A percentile compares a stretch with the other conserved stretches of the same genome.
These are phyloP conservation scores for Suhomyces terraborum DNA, from an alignment of 1,139 yeast genomes.

Conservation along the genomic window DNA sequence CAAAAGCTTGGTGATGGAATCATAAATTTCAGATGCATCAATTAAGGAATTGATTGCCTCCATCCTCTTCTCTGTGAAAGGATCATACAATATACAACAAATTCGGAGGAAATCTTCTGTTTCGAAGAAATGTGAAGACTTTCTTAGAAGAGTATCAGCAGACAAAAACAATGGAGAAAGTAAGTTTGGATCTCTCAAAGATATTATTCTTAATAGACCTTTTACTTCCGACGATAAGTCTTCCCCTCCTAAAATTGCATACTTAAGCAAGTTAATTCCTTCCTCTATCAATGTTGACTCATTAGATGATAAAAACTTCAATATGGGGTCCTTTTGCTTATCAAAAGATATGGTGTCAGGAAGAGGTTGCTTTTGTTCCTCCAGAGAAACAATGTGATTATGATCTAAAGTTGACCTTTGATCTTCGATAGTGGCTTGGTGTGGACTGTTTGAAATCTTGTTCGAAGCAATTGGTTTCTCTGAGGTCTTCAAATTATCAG, in stretches of 20 bases:
- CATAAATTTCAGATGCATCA: constrained; percentile 32
- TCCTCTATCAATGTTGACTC: constrained; percentile 32
- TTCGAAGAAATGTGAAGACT: constrained; percentile 28
- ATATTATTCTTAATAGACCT: constrained; percentile 27
- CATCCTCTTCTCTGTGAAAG: constrained; percentile 27
- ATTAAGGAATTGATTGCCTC: constrained; percentile 28
- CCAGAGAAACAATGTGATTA: not conserved
- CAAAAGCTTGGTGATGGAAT: constrained; percentile 30
- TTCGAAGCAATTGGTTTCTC: not conserved
- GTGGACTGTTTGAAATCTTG: not conserved
- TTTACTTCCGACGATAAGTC: constrained; percentile 31
- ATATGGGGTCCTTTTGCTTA: constrained; percentile 37
- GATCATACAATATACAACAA: constrained; percentile 31
- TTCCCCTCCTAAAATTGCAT: constrained; percentile 44
- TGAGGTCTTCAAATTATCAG: not conserved
- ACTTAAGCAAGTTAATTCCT: constrained; percentile 41
- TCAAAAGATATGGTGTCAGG: constrained; percentile 20
- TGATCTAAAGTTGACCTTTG: not conserved
- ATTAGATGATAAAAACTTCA: constrained; percentile 37
- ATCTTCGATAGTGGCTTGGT: not conserved
- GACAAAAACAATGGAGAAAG: constrained; percentile 34
- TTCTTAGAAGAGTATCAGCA: constrained; percentile 29
- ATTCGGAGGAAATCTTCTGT: constrained; percentile 40
- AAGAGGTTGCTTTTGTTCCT: not conserved
- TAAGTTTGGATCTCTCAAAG: constrained; percentile 32